Percentiles rank a stretch among this genome's conserved stretches.
Conservation (phyloP, 2,329 filamentous ascomycete genomes). For the Claviceps cyperi region DNA sequence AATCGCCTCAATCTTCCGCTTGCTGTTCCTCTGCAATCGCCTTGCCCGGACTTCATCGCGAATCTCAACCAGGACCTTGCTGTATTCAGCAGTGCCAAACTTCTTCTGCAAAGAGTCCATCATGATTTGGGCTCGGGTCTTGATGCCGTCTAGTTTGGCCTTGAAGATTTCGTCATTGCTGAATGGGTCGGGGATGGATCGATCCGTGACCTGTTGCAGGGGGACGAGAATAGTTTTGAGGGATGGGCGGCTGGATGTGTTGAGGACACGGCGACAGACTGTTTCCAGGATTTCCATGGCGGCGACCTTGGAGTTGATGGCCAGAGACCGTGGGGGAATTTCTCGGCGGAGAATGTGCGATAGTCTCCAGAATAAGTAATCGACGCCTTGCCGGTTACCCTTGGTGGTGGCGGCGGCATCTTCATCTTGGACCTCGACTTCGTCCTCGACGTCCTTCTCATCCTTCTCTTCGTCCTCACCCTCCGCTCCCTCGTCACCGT, state of each 20-base stretch:
- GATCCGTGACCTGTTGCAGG: conserved; percentile 73
- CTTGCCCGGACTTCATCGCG: conserved; percentile 57
- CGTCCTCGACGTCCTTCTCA: conserved; percentile 16
- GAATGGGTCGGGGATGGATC: conserved; percentile 55
- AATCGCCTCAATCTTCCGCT: conserved; percentile 82
- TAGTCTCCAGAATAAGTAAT: conserved; percentile 66
- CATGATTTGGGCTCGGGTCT: conserved; percentile 57
- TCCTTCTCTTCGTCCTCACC: conserved; percentile 13
- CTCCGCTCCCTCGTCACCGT: conserved; percentile 26
- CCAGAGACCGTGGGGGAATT: conserved; percentile 44
- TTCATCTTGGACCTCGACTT: conserved; percentile 28
- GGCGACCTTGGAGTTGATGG: conserved; percentile 59
- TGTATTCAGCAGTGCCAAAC: conserved; percentile 66
- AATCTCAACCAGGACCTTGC: conserved; percentile 57
- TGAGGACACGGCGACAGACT: conserved; percentile 47
- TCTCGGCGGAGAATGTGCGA: conserved; percentile 69
- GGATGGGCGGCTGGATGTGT: conserved; percentile 42
- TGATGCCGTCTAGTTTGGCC: conserved; percentile 53
- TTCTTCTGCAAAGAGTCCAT: conserved; percentile 76
- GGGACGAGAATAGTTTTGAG: conserved; percentile 45
- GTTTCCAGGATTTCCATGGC: conserved; percentile 61
- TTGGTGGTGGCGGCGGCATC: conserved; percentile 9
- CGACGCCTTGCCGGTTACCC: conserved; percentile 31
- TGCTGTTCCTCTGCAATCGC: conserved; percentile 60
- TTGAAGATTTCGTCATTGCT: conserved; percentile 58